phyloP scores from a whole-genome alignment of 179 eudicot species.

The Vitellaria paradoxa region DNA sequence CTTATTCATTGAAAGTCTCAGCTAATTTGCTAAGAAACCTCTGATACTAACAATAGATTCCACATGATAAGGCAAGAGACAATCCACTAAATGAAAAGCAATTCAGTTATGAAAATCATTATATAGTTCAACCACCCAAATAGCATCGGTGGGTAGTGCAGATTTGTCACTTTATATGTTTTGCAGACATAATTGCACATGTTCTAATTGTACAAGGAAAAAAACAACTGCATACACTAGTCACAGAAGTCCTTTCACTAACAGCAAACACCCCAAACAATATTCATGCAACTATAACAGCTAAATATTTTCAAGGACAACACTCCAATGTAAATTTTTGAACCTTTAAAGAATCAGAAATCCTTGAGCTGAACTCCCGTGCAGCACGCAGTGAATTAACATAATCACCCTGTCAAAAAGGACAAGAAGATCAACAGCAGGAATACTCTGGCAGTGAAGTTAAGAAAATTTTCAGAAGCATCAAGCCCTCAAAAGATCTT shows the following conservation, averaged over 20 bases:
- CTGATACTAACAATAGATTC: neutral
- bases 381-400: constrained; percentile 91
- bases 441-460: neutral
- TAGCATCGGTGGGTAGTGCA: neutral
- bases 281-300: neutral
- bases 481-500: neutral
- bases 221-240: neutral
- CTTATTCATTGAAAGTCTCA: neutral
- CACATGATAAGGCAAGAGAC: neutral
- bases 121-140: neutral
- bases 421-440: constrained; percentile 13
- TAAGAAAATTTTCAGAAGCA: constrained; percentile 8
- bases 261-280: neutral
- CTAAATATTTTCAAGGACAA: constrained; percentile 4
- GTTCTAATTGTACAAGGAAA: neutral
- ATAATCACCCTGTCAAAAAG: constrained; percentile 60
- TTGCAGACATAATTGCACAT: neutral
- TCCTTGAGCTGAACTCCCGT: constrained; percentile 75
- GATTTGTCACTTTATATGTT: neutral
- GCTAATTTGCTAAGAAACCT: neutral
- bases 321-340: neutral
- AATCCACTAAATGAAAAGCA: neutral
- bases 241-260: neutral
- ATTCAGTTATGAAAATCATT: neutral
- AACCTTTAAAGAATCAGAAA: constrained; percentile 84